Conservation (phyloP, 140 eudicot genomes). For the Oenanthe javanica region DNA sequence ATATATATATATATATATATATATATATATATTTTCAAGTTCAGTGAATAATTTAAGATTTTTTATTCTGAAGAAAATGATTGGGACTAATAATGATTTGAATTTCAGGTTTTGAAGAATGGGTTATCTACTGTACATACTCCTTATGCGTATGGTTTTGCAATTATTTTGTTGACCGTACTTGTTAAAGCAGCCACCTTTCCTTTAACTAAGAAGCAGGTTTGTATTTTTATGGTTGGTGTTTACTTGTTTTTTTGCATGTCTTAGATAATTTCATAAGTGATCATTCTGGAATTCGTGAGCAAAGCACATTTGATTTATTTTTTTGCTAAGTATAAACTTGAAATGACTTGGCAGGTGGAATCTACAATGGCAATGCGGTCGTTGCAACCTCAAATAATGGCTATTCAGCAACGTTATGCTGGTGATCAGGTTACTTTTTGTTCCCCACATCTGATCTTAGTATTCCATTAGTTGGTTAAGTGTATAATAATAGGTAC, state of each 20-base stretch:
- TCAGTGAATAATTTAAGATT: background rate
- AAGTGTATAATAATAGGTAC: background rate
- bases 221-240: constrained; percentile 8
- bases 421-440: constrained; percentile 90
- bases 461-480: background rate
- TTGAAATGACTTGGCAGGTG: constrained; percentile 39
- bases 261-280: no score
- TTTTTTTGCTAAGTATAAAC: background rate
- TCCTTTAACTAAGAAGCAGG: constrained; percentile 90
- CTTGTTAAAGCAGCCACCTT: constrained; percentile 90
- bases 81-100: background rate
- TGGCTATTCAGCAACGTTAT: constrained; percentile 88
- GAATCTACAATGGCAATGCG: constrained; percentile 99
- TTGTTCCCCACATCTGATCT: background rate
- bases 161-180: constrained; percentile 69
- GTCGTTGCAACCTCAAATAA: constrained; percentile 89
- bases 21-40: background rate
- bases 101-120: constrained; percentile 63
- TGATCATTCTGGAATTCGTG: no score
- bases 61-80: background rate
- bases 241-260: no score
- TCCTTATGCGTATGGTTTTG: constrained; percentile 81
- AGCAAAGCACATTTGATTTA: background rate
- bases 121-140: constrained; percentile 78
- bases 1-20: no score